Percentiles rank a stretch among this genome's conserved stretches.
These are phyloP conservation scores for Cercospora nicotianae DNA, from an alignment of 2,329 filamentous ascomycete genomes.

Conservation along the genomic window DNA sequence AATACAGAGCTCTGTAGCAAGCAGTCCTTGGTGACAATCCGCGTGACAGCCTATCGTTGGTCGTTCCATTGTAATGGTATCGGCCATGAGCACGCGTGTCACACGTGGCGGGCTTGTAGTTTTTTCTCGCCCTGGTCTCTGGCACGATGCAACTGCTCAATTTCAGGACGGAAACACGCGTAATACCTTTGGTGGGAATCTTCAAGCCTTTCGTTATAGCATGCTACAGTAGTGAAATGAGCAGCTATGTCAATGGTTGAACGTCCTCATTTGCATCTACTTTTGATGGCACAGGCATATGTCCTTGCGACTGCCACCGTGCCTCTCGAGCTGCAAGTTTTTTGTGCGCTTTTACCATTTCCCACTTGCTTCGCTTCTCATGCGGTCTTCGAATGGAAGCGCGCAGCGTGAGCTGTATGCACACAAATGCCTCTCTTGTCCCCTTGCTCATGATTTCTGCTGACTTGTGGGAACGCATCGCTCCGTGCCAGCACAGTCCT, in stretches of 20 bases:
- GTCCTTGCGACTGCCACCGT: background rate
- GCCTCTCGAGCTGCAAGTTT: background rate
- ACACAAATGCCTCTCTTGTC: background rate
- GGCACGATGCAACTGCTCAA: background rate
- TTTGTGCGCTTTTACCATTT: background rate
- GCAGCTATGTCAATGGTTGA: background rate
- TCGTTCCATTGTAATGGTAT: background rate
- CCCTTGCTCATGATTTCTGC: background rate
- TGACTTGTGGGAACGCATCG: background rate
- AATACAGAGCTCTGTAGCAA: too few species aligned
- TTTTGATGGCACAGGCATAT: background rate
- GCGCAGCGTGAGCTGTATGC: background rate
- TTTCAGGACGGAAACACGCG: background rate
- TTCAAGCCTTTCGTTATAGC: background rate
- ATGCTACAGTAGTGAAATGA: background rate
- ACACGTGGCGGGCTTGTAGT: background rate
- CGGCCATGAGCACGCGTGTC: background rate
- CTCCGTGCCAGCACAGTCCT: constrained; percentile 1
- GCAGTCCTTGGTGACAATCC: background rate
- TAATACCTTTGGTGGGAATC: background rate
- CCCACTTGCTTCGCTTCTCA: background rate
- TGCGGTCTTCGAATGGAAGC: background rate
- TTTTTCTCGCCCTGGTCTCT: background rate
- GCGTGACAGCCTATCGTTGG: background rate
- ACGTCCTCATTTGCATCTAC: background rate